phyloP scores from a whole-genome alignment of 2,329 filamentous ascomycete genomes.

The Epicoccum nigrum region DNA sequence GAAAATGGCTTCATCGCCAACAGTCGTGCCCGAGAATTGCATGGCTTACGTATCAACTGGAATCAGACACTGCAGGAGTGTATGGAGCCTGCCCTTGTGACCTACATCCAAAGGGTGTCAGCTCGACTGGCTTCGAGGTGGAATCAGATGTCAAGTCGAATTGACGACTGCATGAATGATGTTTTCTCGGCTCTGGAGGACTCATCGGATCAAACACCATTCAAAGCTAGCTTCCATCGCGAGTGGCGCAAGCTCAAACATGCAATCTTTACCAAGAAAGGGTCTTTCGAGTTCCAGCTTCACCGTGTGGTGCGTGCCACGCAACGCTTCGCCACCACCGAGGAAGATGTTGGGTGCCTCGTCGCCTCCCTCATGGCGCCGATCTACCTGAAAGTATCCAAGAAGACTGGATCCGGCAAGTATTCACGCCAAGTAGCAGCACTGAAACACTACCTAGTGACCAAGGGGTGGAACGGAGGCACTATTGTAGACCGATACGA shows the following conservation, averaged over 20 bases:
- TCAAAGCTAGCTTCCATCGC: slow-evolving; percentile 13
- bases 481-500: slow-evolving; percentile 14
- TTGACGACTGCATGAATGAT: slow-evolving; percentile 12
- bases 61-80: slow-evolving; percentile 8
- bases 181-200: slow-evolving; percentile 8
- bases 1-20: slow-evolving; percentile 12
- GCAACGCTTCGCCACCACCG: slow-evolving; percentile 12
- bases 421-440: slow-evolving; percentile 9
- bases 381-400: slow-evolving; percentile 4
- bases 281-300: slow-evolving; percentile 16
- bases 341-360: slow-evolving; percentile 10
- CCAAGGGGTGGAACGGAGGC: slow-evolving; percentile 5
- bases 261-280: slow-evolving; percentile 6
- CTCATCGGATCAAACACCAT: slow-evolving; percentile 6
- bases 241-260: slow-evolving; percentile 17
- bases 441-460: slow-evolving; percentile 8
- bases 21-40: slow-evolving; percentile 4
- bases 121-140: background rate
- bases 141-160: slow-evolving; percentile 8
- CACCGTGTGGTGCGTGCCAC: slow-evolving; percentile 10
- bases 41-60: slow-evolving; percentile 10
- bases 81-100: slow-evolving; percentile 1
- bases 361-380: slow-evolving; percentile 12
- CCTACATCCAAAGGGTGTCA: background rate
- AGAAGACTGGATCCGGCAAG: slow-evolving; percentile 4